These are phyloP conservation scores for Setaria italica DNA, from an alignment of 202 grass and related monocot species.

Conservation along the genomic window DNA sequence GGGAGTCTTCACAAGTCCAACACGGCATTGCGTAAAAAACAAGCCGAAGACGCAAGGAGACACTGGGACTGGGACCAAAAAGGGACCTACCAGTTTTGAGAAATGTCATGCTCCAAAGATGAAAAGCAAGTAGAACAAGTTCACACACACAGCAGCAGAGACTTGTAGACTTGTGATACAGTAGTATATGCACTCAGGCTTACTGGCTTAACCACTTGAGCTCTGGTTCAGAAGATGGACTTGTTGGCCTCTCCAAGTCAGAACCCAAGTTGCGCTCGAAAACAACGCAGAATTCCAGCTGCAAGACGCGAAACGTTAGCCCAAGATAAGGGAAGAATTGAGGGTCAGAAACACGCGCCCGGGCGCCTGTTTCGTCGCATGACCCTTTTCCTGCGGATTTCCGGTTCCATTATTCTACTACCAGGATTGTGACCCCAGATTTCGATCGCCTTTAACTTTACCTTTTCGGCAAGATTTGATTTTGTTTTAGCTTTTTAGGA, in stretches of 20 bases:
- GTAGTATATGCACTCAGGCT: background rate
- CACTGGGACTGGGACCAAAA: background rate
- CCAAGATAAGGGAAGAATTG: too few relatives aligned
- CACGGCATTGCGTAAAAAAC: background rate
- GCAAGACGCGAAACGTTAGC: background rate
- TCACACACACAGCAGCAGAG: background rate
- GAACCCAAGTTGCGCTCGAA: background rate
- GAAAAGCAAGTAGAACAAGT: background rate
- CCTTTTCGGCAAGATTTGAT: background rate
- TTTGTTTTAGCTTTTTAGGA: background rate
- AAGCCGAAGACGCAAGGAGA: background rate
- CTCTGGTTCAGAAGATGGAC: background rate
- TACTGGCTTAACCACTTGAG: background rate
- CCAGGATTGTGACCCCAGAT: background rate
- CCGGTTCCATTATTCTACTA: background rate
- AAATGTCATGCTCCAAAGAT: conserved; percentile 26
- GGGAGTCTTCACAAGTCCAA: background rate
- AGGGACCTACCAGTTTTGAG: background rate
- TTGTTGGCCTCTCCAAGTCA: conserved; percentile 7
- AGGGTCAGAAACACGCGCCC: background rate
- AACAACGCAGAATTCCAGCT: background rate
- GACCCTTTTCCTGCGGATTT: background rate
- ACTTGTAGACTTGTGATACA: background rate
- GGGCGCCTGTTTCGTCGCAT: background rate
- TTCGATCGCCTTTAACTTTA: background rate